Percentiles rank a stretch among this genome's conserved stretches.
Evolutionary conservation across 441 rosid species (phyloP).

Genomic region (Erodium chrysanthum): DNA sequence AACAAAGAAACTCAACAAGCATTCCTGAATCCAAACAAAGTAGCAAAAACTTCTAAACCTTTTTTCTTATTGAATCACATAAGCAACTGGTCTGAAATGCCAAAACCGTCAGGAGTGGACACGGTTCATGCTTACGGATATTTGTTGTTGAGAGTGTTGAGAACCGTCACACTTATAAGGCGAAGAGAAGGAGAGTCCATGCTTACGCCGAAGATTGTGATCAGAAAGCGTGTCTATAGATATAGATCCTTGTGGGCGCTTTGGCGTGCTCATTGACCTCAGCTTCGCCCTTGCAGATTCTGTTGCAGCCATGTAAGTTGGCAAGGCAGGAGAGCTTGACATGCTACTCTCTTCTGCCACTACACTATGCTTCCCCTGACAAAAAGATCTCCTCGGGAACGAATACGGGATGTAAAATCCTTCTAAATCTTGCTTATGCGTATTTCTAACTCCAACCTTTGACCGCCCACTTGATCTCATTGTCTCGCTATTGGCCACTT

Average conservation of each 20-base stretch:
- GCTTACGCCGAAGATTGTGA: slow-evolving; percentile 19
- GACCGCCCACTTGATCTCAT: slow-evolving; percentile 21
- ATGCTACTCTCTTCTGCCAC: slow-evolving; percentile 30
- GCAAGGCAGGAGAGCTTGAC: slow-evolving; percentile 40
- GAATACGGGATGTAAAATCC: slow-evolving; percentile 39
- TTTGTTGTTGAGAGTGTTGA: slow-evolving; percentile 16
- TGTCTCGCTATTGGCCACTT: slow-evolving; percentile 19
- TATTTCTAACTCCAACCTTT: slow-evolving; percentile 26
- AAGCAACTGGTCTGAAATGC: not conserved
- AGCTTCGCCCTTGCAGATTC: slow-evolving; percentile 59
- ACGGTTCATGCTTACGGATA: slow-evolving; percentile 21
- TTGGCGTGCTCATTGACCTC: slow-evolving; percentile 59
- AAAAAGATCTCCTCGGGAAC: slow-evolving; percentile 57
- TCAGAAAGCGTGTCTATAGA: slow-evolving; percentile 30
- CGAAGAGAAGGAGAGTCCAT: slow-evolving; percentile 31
- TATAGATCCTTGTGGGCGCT: slow-evolving; percentile 28
- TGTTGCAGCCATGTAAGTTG: slow-evolving; percentile 58
- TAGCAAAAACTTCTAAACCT: not conserved
- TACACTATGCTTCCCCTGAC: slow-evolving; percentile 28
- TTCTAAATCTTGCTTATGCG: slow-evolving; percentile 34
- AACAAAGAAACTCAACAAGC: not conserved
- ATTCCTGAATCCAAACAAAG: not conserved
- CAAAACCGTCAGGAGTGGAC: not conserved
- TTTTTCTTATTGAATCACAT: not conserved
- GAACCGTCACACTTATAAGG: slow-evolving; percentile 24